Conservation (phyloP, 768 basidiomycete genomes). For the Phallus indusiatus region DNA sequence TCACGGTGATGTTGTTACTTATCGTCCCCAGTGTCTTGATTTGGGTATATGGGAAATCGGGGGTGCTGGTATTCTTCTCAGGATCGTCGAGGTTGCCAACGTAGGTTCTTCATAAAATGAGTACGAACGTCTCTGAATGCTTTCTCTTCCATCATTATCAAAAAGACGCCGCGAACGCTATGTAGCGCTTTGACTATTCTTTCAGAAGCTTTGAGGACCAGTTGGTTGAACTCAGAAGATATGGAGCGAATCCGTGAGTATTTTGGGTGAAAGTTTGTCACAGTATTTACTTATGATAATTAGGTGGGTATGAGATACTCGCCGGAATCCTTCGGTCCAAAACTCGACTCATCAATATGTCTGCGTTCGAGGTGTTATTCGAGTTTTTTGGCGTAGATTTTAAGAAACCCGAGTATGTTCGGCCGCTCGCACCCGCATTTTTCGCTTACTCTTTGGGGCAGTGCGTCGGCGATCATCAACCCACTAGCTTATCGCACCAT, state of each 20-base stretch:
- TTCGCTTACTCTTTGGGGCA: conserved; percentile 21
- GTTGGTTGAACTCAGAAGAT: conserved; percentile 92
- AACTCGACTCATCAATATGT: conserved; percentile 64
- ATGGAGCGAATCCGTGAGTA: conserved; percentile 79
- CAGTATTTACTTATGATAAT: neutral
- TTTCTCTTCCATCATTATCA: neutral
- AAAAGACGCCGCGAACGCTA: conserved; percentile 66
- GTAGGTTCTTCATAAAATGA: conserved; percentile 28
- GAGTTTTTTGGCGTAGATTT: conserved; percentile 83
- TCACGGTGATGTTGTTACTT: conserved; percentile 48
- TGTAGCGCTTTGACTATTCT: conserved; percentile 64
- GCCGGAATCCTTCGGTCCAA: conserved; percentile 65
- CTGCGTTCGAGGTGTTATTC: conserved; percentile 74
- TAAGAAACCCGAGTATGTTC: conserved; percentile 63
- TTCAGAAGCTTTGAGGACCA: conserved; percentile 67
- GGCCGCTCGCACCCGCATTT: neutral
- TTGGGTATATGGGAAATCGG: conserved; percentile 74
- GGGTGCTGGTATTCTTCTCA: conserved; percentile 63
- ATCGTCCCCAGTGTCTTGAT: conserved; percentile 60
- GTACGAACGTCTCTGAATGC: neutral
- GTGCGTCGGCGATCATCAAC: conserved; percentile 77
- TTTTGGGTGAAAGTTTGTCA: neutral
- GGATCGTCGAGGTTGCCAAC: conserved; percentile 67
- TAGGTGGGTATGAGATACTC: conserved; percentile 85
- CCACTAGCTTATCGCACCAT: conserved; percentile 72